These are phyloP conservation scores for Cladorrhinum sp. DNA, from an alignment of 2,329 filamentous ascomycete genomes.

Conservation along the genomic window DNA sequence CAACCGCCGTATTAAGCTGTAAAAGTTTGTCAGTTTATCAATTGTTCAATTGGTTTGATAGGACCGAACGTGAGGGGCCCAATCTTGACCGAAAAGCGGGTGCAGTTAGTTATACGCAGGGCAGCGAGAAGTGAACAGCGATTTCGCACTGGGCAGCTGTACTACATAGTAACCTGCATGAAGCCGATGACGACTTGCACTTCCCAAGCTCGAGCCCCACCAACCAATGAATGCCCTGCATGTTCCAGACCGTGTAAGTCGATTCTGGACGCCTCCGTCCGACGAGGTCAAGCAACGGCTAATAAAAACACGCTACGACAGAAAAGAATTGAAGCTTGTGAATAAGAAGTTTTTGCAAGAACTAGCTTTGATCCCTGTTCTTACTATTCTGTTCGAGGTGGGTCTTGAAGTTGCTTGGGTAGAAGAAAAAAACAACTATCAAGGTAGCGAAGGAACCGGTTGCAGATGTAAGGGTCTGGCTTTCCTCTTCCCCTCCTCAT, in stretches of 20 bases:
- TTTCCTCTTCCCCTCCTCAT: not conserved
- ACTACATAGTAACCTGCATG: constrained; percentile 13
- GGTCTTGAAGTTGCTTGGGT: not conserved
- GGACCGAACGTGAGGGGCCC: not conserved
- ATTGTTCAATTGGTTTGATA: not conserved
- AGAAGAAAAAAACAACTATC: not conserved
- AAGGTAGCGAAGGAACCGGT: not conserved
- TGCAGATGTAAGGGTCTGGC: not conserved
- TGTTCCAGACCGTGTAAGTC: constrained; percentile 15
- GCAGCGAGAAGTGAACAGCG: constrained; percentile 7
- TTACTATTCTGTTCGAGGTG: not conserved
- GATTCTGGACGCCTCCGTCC: not conserved
- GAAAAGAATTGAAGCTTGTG: not conserved
- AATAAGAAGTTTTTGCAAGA: not conserved
- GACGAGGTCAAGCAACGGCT: not conserved
- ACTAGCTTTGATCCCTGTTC: not conserved
- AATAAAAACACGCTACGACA: not conserved
- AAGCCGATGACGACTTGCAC: constrained; percentile 20
- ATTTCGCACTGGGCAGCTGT: constrained; percentile 17
- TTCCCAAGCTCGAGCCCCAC: not conserved
- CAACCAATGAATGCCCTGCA: constrained; percentile 10
- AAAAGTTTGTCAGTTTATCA: not conserved
- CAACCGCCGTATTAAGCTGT: no score
- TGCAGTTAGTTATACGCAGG: constrained; percentile 1
- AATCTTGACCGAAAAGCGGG: not conserved